These are phyloP conservation scores for Oryza brachyantha DNA, from an alignment of 176 grass and related monocot species.

Conservation along the genomic window DNA sequence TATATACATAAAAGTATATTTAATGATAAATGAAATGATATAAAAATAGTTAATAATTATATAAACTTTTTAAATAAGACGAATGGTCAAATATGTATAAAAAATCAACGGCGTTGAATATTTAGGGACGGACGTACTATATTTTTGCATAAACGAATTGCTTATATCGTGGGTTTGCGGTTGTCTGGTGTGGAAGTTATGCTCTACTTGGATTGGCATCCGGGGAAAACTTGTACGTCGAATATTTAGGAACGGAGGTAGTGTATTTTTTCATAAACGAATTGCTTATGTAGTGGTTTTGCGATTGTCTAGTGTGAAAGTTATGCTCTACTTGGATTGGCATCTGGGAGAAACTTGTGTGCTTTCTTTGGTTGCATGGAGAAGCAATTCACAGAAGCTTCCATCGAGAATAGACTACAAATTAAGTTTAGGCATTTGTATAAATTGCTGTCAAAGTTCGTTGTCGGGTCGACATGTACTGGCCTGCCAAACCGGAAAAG, in stretches of 20 bases:
- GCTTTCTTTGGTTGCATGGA: not conserved
- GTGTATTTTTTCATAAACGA: no score
- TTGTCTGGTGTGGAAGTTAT: not conserved
- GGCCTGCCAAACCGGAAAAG: not conserved
- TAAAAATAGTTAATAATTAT: no score
- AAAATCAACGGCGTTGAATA: no score
- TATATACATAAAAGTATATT: no score
- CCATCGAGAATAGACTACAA: not conserved
- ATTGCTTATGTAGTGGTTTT: not conserved
- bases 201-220: not conserved
- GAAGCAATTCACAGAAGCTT: constrained; percentile 5
- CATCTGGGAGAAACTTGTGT: not conserved
- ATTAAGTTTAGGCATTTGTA: not conserved
- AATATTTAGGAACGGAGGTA: no score
- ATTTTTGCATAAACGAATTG: no score
- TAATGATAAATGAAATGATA: no score
- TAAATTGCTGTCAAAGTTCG: not conserved
- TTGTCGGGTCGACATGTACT: not conserved
- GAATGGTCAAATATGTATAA: no score
- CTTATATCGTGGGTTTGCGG: not conserved
- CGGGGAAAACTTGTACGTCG: not conserved
- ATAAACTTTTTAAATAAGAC: no score
- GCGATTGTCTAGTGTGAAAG: not conserved
- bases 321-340: not conserved
- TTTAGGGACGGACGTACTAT: no score